Evolutionary conservation across 768 basidiomycete species (phyloP), one percentile per base, ranked within the genome.

Genomic region (Clavulina sp.): DNA sequence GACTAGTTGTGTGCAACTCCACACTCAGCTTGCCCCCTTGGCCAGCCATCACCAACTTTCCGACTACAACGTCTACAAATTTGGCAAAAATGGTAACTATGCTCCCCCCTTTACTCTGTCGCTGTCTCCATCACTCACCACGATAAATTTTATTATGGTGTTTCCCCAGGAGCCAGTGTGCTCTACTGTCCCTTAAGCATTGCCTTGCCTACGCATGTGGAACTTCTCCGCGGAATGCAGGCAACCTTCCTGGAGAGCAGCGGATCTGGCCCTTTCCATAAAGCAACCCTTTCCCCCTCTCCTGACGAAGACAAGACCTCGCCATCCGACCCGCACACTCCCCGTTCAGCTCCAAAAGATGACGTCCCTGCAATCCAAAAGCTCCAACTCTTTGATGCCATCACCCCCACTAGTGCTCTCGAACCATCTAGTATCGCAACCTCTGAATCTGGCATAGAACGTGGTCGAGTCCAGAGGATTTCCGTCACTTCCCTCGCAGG

Each of bases 11-110:
- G 28, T 49, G 16, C 18, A 16, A 46, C 32, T 55, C 21, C 50
- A 26, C n/a, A n/a, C 40, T 13, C 52, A 78, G 70, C 72, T 81
- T 46, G 69, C 71, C 1, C 64, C 60, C 2, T 66, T 86, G 18
- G 81, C 81, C 2, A 84, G 81, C 4, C 82, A 85, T 57, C 80
- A 84, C 64, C 84, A 85, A 57, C 50, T 60, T 52, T 81, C 78
- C 65, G 75, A 80, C 41, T 84, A 86, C 62, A 81, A 74, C 58
- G 71, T 73, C 50, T 62, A 76, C 24, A 84, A 84, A 63, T 78
- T 75, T 53, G 84, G 83, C 4, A 62, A 63, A n/a, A 48, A 58
- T 52, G 68, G 66, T 64, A n/a, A n/a, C n/a, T 21, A 13, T 21
- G 36, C 13, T 38, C 36, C 36, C 13, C 21, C 36, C 13, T 38